Percentiles rank a stretch among this genome's conserved stretches.
Conservation (phyloP, 2,329 filamentous ascomycete species). For the Pseudogymnoascus sp. region DNA sequence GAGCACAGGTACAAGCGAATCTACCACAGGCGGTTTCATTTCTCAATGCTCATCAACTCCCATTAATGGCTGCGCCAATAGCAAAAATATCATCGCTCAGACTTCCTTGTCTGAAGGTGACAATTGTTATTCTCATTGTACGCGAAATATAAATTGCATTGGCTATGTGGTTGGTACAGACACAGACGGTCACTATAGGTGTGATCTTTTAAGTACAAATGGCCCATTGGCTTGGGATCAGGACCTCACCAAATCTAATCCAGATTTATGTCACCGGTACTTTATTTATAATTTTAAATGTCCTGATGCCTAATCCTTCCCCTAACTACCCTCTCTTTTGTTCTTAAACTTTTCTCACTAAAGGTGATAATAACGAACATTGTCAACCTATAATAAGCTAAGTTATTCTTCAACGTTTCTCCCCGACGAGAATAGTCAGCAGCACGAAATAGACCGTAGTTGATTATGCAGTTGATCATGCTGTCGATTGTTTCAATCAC, state of each 20-base stretch:
- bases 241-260: neutral
- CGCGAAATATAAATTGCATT: neutral
- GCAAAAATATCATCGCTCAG: neutral
- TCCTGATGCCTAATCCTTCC: neutral
- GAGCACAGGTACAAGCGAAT: neutral
- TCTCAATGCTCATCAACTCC: neutral
- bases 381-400: no score
- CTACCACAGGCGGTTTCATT: neutral
- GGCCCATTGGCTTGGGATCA: neutral
- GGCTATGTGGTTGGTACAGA: neutral
- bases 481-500: conserved; percentile 14
- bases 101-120: neutral
- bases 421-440: no score
- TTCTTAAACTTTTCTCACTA: neutral
- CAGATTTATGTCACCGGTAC: neutral
- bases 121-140: neutral
- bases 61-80: neutral
- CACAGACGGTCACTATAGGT: neutral
- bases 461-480: no score
- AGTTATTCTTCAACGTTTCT: no score
- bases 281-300: neutral
- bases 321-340: neutral
- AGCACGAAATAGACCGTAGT: conserved; percentile 13
- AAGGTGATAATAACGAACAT: no score
- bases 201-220: neutral